A percentile compares a stretch with the other conserved stretches of the same genome.
Conservation (phyloP, 1,284 basidiomycete species). For the Melanopsichium pennsylvanicum region DNA sequence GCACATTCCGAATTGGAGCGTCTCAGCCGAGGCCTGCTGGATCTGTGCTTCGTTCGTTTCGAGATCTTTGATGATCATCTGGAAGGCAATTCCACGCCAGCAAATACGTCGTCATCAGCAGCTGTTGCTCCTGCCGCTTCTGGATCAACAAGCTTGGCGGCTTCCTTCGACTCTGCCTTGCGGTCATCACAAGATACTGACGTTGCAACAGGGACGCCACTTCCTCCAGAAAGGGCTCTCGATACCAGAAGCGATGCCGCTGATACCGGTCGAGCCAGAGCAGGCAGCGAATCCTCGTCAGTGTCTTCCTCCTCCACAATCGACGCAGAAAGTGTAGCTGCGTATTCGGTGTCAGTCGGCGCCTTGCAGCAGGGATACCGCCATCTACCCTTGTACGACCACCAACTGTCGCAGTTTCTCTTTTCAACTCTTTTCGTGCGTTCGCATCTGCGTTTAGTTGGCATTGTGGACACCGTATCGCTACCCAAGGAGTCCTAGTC, state of each 20-base stretch:
- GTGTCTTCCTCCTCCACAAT: constrained; percentile 24
- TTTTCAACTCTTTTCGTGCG: constrained; percentile 62
- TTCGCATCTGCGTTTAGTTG: constrained; percentile 41
- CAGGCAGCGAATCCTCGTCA: constrained; percentile 10
- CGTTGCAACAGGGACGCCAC: not conserved
- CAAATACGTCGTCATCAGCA: not conserved
- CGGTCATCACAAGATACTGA: constrained; percentile 1
- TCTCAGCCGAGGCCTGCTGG: constrained; percentile 56
- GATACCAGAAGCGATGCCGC: not conserved
- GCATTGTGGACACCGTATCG: constrained; percentile 19
- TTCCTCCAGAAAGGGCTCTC: constrained; percentile 4
- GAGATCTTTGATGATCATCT: constrained; percentile 58
- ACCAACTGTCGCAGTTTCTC: constrained; percentile 55
- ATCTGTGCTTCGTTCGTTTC: constrained; percentile 62
- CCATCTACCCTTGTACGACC: constrained; percentile 61
- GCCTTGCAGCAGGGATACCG: constrained; percentile 56
- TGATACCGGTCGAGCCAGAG: not conserved
- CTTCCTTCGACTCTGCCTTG: constrained; percentile 1
- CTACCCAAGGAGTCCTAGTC: constrained; percentile 4
- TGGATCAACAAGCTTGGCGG: not conserved
- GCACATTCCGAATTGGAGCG: constrained; percentile 17
- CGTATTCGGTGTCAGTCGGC: constrained; percentile 37
- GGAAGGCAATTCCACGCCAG: not conserved
- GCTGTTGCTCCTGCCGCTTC: not conserved
- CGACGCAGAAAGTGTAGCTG: constrained; percentile 46